Evolutionary conservation across 169 alveolate genomes (phyloP).

Genomic region (Fabrea salina): DNA sequence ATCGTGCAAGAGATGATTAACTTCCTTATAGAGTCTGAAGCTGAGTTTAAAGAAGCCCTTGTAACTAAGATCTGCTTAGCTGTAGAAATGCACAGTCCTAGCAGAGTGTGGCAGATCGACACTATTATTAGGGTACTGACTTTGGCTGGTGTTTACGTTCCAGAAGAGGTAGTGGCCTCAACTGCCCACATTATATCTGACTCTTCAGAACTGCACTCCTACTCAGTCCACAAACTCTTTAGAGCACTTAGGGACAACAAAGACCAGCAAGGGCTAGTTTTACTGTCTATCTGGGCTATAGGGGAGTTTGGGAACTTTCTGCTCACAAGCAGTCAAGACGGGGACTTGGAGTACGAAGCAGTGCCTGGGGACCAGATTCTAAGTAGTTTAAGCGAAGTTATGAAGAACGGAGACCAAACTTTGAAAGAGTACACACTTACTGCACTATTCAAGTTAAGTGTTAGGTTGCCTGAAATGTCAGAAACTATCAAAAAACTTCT

Average conservation of each 20-base stretch:
- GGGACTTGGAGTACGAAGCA: constrained; percentile 33
- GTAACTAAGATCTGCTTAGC: constrained; percentile 82
- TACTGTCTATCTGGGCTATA: constrained; percentile 87
- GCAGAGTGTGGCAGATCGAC: constrained; percentile 86
- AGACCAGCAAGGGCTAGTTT: constrained; percentile 86
- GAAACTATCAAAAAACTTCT: constrained; percentile 23
- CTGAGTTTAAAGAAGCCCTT: constrained; percentile 88
- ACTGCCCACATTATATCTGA: constrained; percentile 73
- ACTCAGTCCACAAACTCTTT: constrained; percentile 79
- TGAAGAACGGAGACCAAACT: constrained; percentile 20
- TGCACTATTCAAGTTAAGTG: constrained; percentile 48
- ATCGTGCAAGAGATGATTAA: constrained; percentile 91
- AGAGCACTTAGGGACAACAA: constrained; percentile 77
- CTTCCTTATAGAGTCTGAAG: constrained; percentile 85
- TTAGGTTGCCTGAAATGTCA: constrained; percentile 26
- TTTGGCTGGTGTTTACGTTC: constrained; percentile 85
- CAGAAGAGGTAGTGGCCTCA: constrained; percentile 71
- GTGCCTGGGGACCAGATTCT: constrained; percentile 33
- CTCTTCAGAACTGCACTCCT: constrained; percentile 74
- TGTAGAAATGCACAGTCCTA: constrained; percentile 80
- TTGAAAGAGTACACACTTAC: constrained; percentile 44
- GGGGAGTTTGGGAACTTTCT: constrained; percentile 86
- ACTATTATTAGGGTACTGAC: constrained; percentile 90
- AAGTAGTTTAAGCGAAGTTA: too few relatives aligned
- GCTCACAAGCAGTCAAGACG: constrained; percentile 38